A percentile compares a stretch with the other conserved stretches of the same genome.
These are phyloP conservation scores for Penicilliopsis zonata DNA, from an alignment of 495 filamentous ascomycete species.

Conservation along the genomic window DNA sequence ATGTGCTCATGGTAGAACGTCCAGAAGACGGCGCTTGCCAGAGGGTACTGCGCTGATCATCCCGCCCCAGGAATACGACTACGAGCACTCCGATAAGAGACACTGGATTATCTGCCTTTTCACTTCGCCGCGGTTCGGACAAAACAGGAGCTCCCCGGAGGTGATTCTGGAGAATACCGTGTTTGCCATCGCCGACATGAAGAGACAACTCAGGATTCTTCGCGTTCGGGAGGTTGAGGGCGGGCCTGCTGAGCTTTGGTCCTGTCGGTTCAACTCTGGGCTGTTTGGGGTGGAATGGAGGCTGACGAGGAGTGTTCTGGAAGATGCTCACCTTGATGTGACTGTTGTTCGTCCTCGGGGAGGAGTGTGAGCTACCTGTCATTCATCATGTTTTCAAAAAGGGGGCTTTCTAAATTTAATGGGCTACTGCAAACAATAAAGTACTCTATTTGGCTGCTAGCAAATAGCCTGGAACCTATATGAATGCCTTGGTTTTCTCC, in stretches of 20 bases:
- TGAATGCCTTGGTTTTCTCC: no score
- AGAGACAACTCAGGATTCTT: constrained; percentile 13
- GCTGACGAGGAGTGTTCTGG: constrained; percentile 11
- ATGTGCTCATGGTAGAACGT: not conserved
- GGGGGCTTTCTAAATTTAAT: no score
- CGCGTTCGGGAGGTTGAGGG: constrained; percentile 3
- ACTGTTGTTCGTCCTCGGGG: constrained; percentile 14
- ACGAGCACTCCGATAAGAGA: constrained; percentile 5
- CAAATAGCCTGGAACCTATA: no score
- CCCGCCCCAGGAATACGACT: constrained; percentile 20
- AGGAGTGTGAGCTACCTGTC: no score
- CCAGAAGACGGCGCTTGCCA: constrained; percentile 6
- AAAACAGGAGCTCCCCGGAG: constrained; percentile 10
- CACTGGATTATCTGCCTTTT: constrained; percentile 42
- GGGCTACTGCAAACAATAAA: no score
- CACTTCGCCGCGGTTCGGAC: constrained; percentile 24
- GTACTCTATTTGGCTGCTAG: no score
- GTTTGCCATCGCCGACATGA: constrained; percentile 27
- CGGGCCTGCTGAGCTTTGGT: constrained; percentile 13
- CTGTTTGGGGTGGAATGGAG: constrained; percentile 27
- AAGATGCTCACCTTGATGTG: constrained; percentile 10
- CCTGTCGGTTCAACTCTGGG: constrained; percentile 34
- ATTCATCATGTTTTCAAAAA: no score
- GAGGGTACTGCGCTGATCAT: constrained; percentile 35
- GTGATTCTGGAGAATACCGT: constrained; percentile 25